phyloP scores from a whole-genome alignment of 2,329 filamentous ascomycete genomes.

The Colletotrichum caudatum region DNA sequence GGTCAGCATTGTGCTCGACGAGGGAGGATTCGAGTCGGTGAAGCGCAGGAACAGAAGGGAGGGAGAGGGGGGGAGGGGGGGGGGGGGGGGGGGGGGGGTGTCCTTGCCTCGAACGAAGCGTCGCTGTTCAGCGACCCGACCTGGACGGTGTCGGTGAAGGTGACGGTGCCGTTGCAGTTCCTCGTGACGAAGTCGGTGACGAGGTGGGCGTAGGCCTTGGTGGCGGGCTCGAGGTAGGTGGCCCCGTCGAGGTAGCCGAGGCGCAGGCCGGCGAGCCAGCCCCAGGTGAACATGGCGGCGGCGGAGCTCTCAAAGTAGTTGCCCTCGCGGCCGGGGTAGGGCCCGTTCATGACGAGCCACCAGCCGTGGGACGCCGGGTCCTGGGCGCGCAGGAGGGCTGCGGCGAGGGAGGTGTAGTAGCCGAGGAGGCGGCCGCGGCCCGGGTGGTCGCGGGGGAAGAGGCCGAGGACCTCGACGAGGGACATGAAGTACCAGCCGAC shows the following conservation, averaged over 20 bases:
- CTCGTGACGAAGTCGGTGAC: slow-evolving; percentile 58
- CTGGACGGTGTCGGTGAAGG: slow-evolving; percentile 63
- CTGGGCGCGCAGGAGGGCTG: slow-evolving; percentile 56
- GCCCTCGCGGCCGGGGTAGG: slow-evolving; percentile 59
- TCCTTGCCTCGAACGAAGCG: slow-evolving; percentile 61
- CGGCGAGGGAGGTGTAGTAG: slow-evolving; percentile 57
- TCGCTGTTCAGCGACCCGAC: slow-evolving; percentile 64
- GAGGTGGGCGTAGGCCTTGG: slow-evolving; percentile 52
- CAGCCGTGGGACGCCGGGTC: slow-evolving; percentile 61
- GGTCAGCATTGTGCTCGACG: background rate
- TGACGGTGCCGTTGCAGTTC: slow-evolving; percentile 60
- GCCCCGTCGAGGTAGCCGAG: slow-evolving; percentile 47
- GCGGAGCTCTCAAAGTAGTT: slow-evolving; percentile 73
- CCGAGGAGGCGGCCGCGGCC: slow-evolving; percentile 52
- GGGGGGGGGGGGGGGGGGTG: background rate
- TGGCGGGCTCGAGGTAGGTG: slow-evolving; percentile 45
- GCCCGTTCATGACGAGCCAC: slow-evolving; percentile 68
- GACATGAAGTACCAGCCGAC: slow-evolving; percentile 67
- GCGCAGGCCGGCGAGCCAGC: slow-evolving; percentile 59
- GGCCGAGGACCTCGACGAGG: slow-evolving; percentile 62
- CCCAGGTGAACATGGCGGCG: slow-evolving; percentile 69
- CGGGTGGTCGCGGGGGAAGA: slow-evolving; percentile 54
- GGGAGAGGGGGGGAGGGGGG: background rate
- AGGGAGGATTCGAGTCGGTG: no score
- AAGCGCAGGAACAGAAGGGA: no score